A percentile compares a stretch with the other conserved stretches of the same genome.
phyloP scores from a whole-genome alignment of 352 stramenopile genomes.

The Globisporangium spiculum region DNA sequence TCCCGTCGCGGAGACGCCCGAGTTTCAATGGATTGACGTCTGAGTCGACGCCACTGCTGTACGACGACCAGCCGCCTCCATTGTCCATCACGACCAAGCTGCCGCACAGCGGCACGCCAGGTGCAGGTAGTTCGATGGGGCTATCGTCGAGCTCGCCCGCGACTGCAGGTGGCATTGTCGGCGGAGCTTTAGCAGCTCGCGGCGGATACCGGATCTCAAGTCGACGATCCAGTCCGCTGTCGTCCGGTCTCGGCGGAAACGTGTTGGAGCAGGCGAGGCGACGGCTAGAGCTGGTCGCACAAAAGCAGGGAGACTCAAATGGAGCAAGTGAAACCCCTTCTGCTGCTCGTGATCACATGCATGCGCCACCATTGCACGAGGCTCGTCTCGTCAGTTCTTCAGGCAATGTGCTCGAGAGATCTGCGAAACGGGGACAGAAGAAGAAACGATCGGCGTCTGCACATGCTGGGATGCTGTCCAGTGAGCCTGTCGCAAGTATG shows the following conservation, averaged over 20 bases:
- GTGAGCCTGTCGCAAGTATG: neutral
- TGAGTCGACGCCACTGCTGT: constrained; percentile 21
- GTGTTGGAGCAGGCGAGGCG: constrained; percentile 42
- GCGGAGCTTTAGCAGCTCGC: constrained; percentile 4
- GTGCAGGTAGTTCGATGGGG: constrained; percentile 16
- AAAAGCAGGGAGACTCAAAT: neutral
- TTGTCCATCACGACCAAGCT: constrained; percentile 32
- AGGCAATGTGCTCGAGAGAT: constrained; percentile 10
- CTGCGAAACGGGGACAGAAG: neutral
- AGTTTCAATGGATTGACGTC: constrained; percentile 29
- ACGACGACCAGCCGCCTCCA: constrained; percentile 32
- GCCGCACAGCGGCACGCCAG: constrained; percentile 6
- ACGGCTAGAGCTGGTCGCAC: constrained; percentile 15
- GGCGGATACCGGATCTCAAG: constrained; percentile 23
- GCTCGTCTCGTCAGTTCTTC: constrained; percentile 15
- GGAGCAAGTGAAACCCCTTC: neutral
- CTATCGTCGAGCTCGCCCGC: constrained; percentile 7
- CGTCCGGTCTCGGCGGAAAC: constrained; percentile 47
- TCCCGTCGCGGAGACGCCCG: constrained; percentile 49
- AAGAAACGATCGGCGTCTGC: constrained; percentile 18
- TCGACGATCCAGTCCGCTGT: constrained; percentile 58
- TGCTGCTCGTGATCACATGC: neutral
- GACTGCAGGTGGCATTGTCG: constrained; percentile 4
- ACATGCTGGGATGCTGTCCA: constrained; percentile 5
- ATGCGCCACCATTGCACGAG: constrained; percentile 4